Evolutionary conservation across 371 early-diverging fungal genomes (phyloP).

Genomic region (Nematocida sp.): DNA sequence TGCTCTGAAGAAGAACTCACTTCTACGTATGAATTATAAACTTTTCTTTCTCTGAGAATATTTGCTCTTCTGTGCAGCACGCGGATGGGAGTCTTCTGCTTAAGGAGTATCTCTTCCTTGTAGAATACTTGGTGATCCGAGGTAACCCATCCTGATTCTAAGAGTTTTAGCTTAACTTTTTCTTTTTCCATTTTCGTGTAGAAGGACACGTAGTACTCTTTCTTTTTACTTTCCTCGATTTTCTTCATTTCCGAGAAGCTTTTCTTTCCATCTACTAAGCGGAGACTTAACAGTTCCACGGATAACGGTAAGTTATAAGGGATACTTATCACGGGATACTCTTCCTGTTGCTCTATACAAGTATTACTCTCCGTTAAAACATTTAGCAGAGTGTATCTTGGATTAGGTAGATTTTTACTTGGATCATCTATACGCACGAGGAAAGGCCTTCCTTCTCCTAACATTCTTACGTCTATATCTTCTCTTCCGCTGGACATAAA

Average conservation of each 20-base stretch:
- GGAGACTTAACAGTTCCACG: constrained; percentile 32
- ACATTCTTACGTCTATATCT: constrained; percentile 89
- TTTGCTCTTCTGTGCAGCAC: constrained; percentile 70
- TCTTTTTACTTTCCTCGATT: constrained; percentile 49
- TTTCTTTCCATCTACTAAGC: constrained; percentile 32
- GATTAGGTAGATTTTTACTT: constrained; percentile 69
- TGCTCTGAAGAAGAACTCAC: not conserved
- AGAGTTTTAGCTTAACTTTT: not conserved
- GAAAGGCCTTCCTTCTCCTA: constrained; percentile 84
- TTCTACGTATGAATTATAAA: constrained; percentile 22
- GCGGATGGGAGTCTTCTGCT: constrained; percentile 85
- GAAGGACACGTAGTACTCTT: constrained; percentile 53
- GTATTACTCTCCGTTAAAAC: constrained; percentile 56
- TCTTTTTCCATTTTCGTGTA: constrained; percentile 30
- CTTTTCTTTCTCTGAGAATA: constrained; percentile 48
- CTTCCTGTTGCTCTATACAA: not conserved
- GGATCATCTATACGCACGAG: constrained; percentile 80
- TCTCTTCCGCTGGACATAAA: constrained; percentile 85
- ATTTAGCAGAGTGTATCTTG: constrained; percentile 1
- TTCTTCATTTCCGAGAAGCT: constrained; percentile 37
- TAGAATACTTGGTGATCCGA: not conserved
- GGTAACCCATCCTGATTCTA: not conserved
- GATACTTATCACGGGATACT: constrained; percentile 1
- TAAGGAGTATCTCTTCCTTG: constrained; percentile 63
- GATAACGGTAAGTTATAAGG: not conserved